Conservation (phyloP, 2,329 filamentous ascomycete genomes). For the Colletotrichum horii region DNA sequence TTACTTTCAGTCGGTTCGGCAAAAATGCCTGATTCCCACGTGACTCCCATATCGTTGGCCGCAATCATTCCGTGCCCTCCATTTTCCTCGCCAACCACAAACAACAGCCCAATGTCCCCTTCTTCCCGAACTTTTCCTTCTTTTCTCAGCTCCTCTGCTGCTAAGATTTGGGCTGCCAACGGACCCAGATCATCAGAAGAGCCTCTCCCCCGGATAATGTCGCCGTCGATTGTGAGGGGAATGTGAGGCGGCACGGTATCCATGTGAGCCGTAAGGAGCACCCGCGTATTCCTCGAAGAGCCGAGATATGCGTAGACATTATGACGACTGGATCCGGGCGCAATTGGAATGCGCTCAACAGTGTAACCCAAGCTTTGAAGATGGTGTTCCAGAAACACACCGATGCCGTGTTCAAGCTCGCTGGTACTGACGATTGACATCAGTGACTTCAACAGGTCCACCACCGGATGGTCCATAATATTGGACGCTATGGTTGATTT, state of each 20-base stretch:
- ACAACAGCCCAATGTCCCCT: slow-evolving; percentile 26
- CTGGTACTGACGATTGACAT: slow-evolving; percentile 41
- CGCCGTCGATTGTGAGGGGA: slow-evolving; percentile 46
- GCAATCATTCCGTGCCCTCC: slow-evolving; percentile 28
- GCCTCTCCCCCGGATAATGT: slow-evolving; percentile 52
- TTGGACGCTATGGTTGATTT: not conserved
- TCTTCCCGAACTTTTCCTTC: slow-evolving; percentile 16
- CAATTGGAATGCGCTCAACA: slow-evolving; percentile 39
- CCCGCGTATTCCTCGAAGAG: slow-evolving; percentile 29
- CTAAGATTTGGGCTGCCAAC: slow-evolving; percentile 31
- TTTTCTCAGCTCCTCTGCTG: slow-evolving; percentile 21
- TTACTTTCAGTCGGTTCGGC: slow-evolving; percentile 30
- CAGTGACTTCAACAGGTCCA: slow-evolving; percentile 35
- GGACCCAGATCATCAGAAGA: slow-evolving; percentile 40
- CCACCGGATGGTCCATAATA: slow-evolving; percentile 25
- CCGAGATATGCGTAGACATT: slow-evolving; percentile 45
- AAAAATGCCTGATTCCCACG: slow-evolving; percentile 33
- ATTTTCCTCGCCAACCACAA: slow-evolving; percentile 30
- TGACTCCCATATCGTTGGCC: slow-evolving; percentile 43
- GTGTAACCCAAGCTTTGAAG: slow-evolving; percentile 36
- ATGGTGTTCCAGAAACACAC: slow-evolving; percentile 35
- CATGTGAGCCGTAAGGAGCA: slow-evolving; percentile 39
- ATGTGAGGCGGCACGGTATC: slow-evolving; percentile 55
- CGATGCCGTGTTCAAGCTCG: slow-evolving; percentile 39
- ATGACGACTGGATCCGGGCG: slow-evolving; percentile 33